Evolutionary conservation across 2,329 filamentous ascomycete species (phyloP).

Genomic region (Tolypocladium ovalisporum): DNA sequence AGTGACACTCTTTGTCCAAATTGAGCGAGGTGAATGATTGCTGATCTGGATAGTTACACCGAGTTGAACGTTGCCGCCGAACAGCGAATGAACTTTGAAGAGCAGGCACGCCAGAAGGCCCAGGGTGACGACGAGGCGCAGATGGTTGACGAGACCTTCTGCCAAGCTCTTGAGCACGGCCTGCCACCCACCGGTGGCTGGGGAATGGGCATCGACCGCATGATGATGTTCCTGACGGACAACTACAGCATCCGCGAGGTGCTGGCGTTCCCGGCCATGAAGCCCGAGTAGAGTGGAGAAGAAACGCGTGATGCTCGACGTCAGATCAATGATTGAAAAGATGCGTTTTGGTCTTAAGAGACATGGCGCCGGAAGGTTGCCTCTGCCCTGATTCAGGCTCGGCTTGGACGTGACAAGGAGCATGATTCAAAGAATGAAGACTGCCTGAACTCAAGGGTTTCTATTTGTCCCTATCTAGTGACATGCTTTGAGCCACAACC

Average conservation of each 20-base stretch:
- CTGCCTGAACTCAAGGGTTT: constrained; percentile 7
- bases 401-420: neutral
- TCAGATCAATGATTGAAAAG: neutral
- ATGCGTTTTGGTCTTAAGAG: neutral
- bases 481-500: neutral
- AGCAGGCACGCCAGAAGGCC: constrained; percentile 91
- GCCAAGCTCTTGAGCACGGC: constrained; percentile 78
- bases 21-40: neutral
- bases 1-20: constrained; percentile 1
- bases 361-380: neutral
- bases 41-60: constrained; percentile 47
- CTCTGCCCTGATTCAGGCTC: neutral
- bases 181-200: constrained; percentile 91
- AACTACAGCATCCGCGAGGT: constrained; percentile 94
- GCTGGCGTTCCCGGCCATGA: constrained; percentile 95
- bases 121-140: constrained; percentile 97
- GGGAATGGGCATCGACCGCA: constrained; percentile 90
- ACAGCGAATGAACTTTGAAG: constrained; percentile 74
- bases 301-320: neutral
- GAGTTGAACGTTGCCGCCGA: constrained; percentile 92
- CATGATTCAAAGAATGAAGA: neutral
- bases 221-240: constrained; percentile 93
- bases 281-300: constrained; percentile 54
- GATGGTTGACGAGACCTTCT: constrained; percentile 91
- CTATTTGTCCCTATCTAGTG: neutral